A percentile compares a stretch with the other conserved stretches of the same genome.
These are phyloP conservation scores for Fagus sylvatica DNA, from an alignment of 306 rosid species.

Conservation along the genomic window DNA sequence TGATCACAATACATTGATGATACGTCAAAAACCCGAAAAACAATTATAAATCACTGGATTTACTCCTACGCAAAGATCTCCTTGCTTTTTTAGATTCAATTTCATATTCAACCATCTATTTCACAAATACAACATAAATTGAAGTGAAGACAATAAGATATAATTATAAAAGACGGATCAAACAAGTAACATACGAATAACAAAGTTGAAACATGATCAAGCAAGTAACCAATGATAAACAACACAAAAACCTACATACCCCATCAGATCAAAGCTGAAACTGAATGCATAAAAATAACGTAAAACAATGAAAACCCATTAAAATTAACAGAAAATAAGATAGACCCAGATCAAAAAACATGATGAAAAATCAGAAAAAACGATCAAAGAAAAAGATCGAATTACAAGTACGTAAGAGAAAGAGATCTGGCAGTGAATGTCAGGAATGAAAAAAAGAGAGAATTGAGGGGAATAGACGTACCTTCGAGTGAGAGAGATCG, in stretches of 20 bases:
- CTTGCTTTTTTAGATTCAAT: constrained; percentile 4
- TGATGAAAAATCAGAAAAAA: constrained; percentile 4
- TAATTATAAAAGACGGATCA: constrained; percentile 22
- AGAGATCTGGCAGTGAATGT: constrained; percentile 39
- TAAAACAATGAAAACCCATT: constrained; percentile 35
- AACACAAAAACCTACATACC: constrained; percentile 14
- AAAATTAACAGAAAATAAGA: constrained; percentile 17
- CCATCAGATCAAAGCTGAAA: constrained; percentile 41
- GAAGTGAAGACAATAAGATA: constrained; percentile 27
- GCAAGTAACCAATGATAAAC: constrained; percentile 4
- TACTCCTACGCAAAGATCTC: constrained; percentile 36
- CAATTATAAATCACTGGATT: constrained; percentile 25
- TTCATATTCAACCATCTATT: constrained; percentile 13
- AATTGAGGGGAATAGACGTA: constrained; percentile 37
- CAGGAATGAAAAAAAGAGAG: constrained; percentile 24
- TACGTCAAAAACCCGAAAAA: not conserved
- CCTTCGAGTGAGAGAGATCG: constrained; percentile 47
- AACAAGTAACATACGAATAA: constrained; percentile 10
- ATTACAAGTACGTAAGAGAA: constrained; percentile 1
- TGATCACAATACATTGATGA: not conserved
- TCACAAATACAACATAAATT: constrained; percentile 10
- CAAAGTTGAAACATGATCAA: constrained; percentile 12
- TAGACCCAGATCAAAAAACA: constrained; percentile 35
- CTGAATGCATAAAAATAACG: constrained; percentile 20
- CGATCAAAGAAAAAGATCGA: constrained; percentile 17